These are phyloP conservation scores for Asterella californica DNA, from an alignment of 225 moss, liverwort and hornwort species.

Conservation along the genomic window DNA sequence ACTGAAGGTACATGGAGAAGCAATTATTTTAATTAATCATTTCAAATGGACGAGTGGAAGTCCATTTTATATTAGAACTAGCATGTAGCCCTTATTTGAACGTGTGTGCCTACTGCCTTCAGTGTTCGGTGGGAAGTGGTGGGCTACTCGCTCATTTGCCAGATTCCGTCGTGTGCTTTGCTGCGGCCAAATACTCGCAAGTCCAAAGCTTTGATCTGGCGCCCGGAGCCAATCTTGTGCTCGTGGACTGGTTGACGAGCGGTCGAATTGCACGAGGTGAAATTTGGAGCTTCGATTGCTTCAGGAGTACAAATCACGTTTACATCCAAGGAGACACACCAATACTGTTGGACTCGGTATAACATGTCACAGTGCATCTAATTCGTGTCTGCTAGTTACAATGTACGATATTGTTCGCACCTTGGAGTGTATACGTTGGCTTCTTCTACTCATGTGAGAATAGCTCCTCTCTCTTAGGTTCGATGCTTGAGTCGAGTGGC, in stretches of 20 bases:
- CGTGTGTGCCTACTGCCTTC: not conserved
- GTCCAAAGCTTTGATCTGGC: slow-evolving; percentile 78
- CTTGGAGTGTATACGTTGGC: not conserved
- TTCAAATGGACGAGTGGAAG: not conserved
- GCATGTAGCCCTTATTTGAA: not conserved
- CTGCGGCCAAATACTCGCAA: slow-evolving; percentile 72
- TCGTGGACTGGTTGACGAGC: slow-evolving; percentile 93
- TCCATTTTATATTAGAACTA: not conserved
- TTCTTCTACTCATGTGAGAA: too few species aligned
- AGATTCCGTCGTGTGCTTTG: slow-evolving; percentile 78
- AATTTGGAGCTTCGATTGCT: slow-evolving; percentile 71
- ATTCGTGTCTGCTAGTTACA: slow-evolving; percentile 34
- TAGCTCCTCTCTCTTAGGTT: not conserved
- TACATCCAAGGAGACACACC: slow-evolving; percentile 50
- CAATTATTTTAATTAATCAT: not conserved
- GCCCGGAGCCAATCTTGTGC: slow-evolving; percentile 59
- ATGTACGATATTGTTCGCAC: not conserved
- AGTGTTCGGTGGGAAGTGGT: slow-evolving; percentile 54
- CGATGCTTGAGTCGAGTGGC: not conserved
- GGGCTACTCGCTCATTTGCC: slow-evolving; percentile 70
- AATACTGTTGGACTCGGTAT: slow-evolving; percentile 42
- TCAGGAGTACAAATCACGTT: slow-evolving; percentile 88
- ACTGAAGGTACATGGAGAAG: slow-evolving; percentile 47
- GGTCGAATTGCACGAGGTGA: slow-evolving; percentile 80
- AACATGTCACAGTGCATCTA: slow-evolving; percentile 9